These are phyloP conservation scores for Colletotrichum cordylinicola DNA, from an alignment of 2,329 filamentous ascomycete species.

Conservation along the genomic window DNA sequence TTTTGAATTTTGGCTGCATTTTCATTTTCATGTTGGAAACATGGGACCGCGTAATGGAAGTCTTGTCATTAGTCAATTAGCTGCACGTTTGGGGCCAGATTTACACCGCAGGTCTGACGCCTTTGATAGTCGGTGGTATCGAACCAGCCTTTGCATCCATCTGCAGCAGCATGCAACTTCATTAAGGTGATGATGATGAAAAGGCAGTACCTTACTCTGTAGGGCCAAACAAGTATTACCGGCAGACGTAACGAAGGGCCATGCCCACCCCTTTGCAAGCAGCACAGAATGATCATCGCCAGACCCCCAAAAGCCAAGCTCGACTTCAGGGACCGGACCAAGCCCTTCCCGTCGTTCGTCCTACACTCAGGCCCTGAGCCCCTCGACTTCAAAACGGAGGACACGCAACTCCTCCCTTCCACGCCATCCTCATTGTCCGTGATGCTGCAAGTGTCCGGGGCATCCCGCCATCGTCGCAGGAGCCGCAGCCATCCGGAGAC, in stretches of 20 bases:
- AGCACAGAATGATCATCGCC: background rate
- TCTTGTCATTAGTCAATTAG: conserved; percentile 2
- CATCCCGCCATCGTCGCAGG: background rate
- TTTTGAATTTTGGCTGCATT: background rate
- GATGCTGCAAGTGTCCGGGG: conserved; percentile 10
- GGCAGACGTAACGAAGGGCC: background rate
- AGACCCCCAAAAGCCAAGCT: background rate
- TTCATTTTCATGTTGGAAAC: background rate
- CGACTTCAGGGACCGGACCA: conserved; percentile 4
- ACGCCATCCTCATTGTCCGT: background rate
- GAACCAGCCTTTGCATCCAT: background rate
- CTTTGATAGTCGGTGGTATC: background rate
- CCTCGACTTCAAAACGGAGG: conserved; percentile 12
- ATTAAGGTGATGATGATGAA: background rate
- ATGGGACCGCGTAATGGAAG: conserved; percentile 1
- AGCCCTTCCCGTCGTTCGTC: background rate
- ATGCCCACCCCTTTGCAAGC: background rate
- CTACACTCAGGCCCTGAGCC: background rate
- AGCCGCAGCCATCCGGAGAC: background rate
- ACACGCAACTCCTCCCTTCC: conserved; percentile 1
- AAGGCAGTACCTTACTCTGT: background rate
- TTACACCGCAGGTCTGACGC: background rate
- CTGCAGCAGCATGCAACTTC: background rate
- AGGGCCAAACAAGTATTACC: background rate
- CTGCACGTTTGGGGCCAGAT: background rate